Base-by-base conservation (phyloP, 2,329 filamentous ascomycete genomes). In the Claviceps sp. region DNA sequence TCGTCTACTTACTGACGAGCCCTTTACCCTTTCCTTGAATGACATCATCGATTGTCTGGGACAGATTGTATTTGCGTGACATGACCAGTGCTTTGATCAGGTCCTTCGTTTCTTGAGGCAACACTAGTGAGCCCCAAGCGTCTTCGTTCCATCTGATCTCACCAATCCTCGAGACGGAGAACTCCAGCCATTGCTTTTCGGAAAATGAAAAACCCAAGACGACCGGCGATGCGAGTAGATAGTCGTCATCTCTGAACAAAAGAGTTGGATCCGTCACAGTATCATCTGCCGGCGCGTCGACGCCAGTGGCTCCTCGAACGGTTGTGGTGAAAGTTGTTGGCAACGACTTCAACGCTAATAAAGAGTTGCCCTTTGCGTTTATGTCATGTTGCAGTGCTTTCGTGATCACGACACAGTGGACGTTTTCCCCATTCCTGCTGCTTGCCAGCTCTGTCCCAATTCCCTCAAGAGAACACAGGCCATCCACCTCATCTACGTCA, bases 171-270 rank as follows among this genome's bases (percentile, higher is more conserved):
- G 85, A 86, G 20, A 96, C 83, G 0, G 82, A 83, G 60, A 95
- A 88, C 64, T 95, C 88, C 0, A 95, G 77, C 90, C 89, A 96
- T 9, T 88, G 73, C 68, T 95, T 95, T 67, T 95, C 88, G 1
- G 80, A 81, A 64, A 95, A 94, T 1, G 87, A 80, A 60, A 95
- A 95, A 0, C 89, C 90, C 1, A 94, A 76, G 0, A 95, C 86
- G 0, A 94, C 82, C 0, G 89, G 85, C 2, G 86, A 91, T 2
- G 88, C 83, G 47, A 94, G 83, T 5, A 95, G 72, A 23, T 93
- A 83, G 58, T 95, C 86, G 55, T 94, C 88, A 47, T 93, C 86
- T 0, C 77, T 85, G 63, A 93, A 90, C 20, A 78, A 72, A 1
- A 75, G 16, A 75, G 16, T 60, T 7, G 47, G 42, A 16, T 57